Evolutionary conservation across 257 asterid genomes (phyloP), one percentile per base, ranked within the genome.

Genomic region (Ehretia macrophylla): DNA sequence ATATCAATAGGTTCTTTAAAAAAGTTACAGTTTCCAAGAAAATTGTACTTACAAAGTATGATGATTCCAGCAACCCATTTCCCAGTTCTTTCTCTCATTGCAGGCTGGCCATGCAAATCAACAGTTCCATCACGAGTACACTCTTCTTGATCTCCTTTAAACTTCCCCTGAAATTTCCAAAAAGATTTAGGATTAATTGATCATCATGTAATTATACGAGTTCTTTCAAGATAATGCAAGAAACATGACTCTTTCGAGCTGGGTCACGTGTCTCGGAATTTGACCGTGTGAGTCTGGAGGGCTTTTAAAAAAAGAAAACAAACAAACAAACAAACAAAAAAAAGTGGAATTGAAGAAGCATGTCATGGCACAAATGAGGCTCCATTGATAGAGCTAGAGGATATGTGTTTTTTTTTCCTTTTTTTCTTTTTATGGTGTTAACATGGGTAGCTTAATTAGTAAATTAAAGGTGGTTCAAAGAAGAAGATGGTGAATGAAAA

Each of bases 121-220:
- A 90, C 76, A 68, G 79, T 82, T 61, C 98, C 98, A 77, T 90
- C 98, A 8, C 70, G 65, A 0, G 98, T 84, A 63, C 32, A 67
- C 64, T 51, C 78, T 21, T 49, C 60, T 51, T 72, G 85, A 49
- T 65, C 78, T 22, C 52, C 72, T 68, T 75, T 78, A 55, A 62
- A 40, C 73, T 74, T 83, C 32, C 20, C 83, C 94, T 83, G 63
- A 67, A 57, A 67, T 10, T 10, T n/a, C 5, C 22, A 18, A 27
- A 27, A 32, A 39, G 0, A 17, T 23, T 32, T 8, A 54, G 17
- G 17, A 17, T 23, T 10, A 13, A 45, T 14, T 22, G 0, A 57
- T 32, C 20, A 35, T 18, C 10, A 23, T 22, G 57, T 8, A 22
- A 14, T 14, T 10, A 42, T 11, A 47, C 27, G 37, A 11, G 40